These are phyloP conservation scores for Linanthus parryae DNA, from an alignment of 148 eudicot genomes.

Conservation along the genomic window DNA sequence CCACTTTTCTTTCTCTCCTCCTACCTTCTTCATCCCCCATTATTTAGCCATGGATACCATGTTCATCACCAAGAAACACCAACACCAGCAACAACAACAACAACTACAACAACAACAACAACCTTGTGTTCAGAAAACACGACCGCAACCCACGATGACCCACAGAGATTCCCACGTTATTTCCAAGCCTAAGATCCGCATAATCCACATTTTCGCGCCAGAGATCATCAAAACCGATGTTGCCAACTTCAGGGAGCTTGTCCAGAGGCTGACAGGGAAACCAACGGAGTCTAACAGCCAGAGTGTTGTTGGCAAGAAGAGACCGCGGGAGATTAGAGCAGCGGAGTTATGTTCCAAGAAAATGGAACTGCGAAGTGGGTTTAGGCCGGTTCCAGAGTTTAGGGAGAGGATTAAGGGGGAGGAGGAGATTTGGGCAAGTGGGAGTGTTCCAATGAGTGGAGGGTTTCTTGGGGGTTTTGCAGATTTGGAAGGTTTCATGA, in stretches of 20 bases:
- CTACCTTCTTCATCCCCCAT: too few relatives aligned
- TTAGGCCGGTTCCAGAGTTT: constrained; percentile 13
- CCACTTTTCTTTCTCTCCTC: too few relatives aligned
- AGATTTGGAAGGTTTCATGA: constrained; percentile 53
- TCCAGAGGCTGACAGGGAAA: constrained; percentile 74
- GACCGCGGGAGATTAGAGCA: not conserved
- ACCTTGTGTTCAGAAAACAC: constrained; percentile 12
- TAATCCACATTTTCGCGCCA: constrained; percentile 71
- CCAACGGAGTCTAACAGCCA: constrained; percentile 14
- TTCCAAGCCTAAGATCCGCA: constrained; percentile 63
- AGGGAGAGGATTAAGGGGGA: constrained; percentile 36
- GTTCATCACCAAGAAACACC: too few relatives aligned
- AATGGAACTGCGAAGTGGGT: constrained; percentile 19
- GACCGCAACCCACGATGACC: constrained; percentile 32
- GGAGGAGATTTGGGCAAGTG: constrained; percentile 31
- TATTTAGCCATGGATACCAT: too few relatives aligned
- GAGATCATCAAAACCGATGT: constrained; percentile 77
- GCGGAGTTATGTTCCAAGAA: constrained; percentile 10
- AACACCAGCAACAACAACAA: too few relatives aligned
- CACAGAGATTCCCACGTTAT: constrained; percentile 46
- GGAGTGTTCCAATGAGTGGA: constrained; percentile 33
- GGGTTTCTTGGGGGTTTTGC: constrained; percentile 41
- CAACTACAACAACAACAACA: too few relatives aligned
- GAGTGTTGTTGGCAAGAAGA: constrained; percentile 7
- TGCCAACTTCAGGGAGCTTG: constrained; percentile 57